phyloP scores from a whole-genome alignment of 495 filamentous ascomycete genomes.

The Annulohypoxylon maeteangense region DNA sequence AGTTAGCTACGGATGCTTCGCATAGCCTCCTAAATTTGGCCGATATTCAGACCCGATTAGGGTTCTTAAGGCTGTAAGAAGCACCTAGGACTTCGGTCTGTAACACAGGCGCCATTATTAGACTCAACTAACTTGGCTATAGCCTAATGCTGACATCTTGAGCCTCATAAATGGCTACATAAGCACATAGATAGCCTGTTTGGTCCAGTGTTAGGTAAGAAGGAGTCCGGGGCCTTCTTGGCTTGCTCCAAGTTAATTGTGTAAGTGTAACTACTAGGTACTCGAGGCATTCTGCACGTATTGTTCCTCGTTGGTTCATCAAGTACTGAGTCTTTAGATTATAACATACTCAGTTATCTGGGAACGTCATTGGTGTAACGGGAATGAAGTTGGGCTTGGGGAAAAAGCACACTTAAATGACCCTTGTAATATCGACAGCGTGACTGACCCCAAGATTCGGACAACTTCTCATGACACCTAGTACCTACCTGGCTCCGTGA shows the following conservation, averaged over 20 bases:
- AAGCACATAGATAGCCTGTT: neutral
- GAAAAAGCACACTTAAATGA: conserved; percentile 7
- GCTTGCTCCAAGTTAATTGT: conserved; percentile 9
- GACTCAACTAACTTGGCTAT: neutral
- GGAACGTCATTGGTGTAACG: conserved; percentile 4
- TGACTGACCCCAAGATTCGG: conserved; percentile 29
- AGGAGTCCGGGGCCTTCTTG: neutral
- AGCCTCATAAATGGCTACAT: conserved; percentile 7
- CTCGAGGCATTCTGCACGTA: neutral
- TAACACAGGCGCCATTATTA: neutral
- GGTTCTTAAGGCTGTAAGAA: conserved; percentile 9
- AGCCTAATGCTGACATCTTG: conserved; percentile 8
- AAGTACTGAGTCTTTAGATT: neutral
- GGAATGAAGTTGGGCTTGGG: conserved; percentile 14
- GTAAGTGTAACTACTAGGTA: conserved; percentile 2
- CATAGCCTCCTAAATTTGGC: conserved; percentile 22
- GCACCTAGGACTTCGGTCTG: neutral
- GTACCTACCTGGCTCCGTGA: conserved; percentile 11
- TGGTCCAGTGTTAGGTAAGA: neutral
- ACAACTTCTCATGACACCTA: neutral
- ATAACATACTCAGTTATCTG: conserved; percentile 3
- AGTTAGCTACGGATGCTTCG: conserved; percentile 5
- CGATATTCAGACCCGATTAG: neutral
- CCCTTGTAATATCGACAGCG: conserved; percentile 34
- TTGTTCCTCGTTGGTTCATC: neutral